Evolutionary conservation across 2,329 filamentous ascomycete genomes (phyloP).

Genomic region (Claviceps quebecensis): DNA sequence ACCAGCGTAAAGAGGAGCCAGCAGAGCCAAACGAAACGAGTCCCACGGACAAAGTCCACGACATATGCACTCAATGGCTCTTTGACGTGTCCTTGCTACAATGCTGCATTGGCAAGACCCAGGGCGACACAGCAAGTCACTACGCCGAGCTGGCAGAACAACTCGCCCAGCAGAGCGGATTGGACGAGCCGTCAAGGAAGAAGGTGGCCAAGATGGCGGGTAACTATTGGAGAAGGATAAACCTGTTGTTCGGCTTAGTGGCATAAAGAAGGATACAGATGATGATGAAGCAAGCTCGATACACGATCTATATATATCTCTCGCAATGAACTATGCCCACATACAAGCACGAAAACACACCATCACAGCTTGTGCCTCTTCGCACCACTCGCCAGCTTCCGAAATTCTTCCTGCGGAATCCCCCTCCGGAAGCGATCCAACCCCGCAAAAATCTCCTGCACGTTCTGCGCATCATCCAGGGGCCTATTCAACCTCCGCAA

Average conservation of each 20-base stretch:
- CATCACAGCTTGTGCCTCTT: conserved; percentile 82
- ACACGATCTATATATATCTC: too few relatives aligned
- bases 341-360: neutral
- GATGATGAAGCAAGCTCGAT: too few relatives aligned
- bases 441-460: conserved; percentile 74
- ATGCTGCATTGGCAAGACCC: conserved; percentile 25
- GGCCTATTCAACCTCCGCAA: conserved; percentile 63
- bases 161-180: conserved; percentile 29
- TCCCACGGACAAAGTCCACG: conserved; percentile 19
- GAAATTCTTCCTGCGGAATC: conserved; percentile 78
- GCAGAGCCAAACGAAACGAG: neutral
- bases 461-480: conserved; percentile 60
- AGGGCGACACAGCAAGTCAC: conserved; percentile 12
- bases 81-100: conserved; percentile 44
- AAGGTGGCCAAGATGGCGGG: conserved; percentile 48
- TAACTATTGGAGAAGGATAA: conserved; percentile 75
- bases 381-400: conserved; percentile 68
- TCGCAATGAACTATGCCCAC: too few relatives aligned
- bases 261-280: conserved; percentile 17
- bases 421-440: conserved; percentile 68
- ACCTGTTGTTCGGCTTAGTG: conserved; percentile 67
- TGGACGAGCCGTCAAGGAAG: conserved; percentile 34
- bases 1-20: neutral
- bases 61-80: conserved; percentile 44
- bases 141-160: conserved; percentile 32